Evolutionary conservation across 306 rosid genomes (phyloP).

Genomic region (Malus sieversii): DNA sequence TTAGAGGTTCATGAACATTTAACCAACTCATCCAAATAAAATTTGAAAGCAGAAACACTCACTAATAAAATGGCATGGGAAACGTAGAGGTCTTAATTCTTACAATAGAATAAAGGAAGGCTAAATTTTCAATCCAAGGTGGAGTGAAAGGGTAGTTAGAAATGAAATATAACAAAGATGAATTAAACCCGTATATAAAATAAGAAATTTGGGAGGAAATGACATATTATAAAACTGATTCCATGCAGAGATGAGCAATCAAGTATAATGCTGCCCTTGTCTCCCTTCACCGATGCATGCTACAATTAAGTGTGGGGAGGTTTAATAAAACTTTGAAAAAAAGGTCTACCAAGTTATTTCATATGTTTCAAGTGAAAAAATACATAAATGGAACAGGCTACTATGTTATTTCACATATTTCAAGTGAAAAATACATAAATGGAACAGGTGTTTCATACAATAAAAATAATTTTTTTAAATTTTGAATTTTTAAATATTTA

Average conservation of each 20-base stretch:
- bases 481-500: neutral
- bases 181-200: neutral
- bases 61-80: neutral
- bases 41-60: neutral
- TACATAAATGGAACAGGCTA: neutral
- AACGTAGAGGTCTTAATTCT: neutral
- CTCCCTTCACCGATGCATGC: no score
- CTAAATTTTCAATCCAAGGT: neutral
- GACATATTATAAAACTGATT: neutral
- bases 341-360: neutral
- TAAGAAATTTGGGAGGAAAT: neutral
- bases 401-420: neutral
- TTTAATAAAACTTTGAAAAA: no score
- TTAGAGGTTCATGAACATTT: slow-evolving; percentile 13
- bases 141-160: neutral
- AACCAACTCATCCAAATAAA: neutral
- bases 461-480: neutral
- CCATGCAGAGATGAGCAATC: neutral
- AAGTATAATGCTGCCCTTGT: neutral
- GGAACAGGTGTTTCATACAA: neutral
- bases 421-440: neutral
- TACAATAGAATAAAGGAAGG: neutral
- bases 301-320: neutral
- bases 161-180: neutral
- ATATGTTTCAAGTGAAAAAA: neutral